Evolutionary conservation across 805 yeast genomes (phyloP), one percentile per base, ranked within the genome.

Genomic region (Huiozyma naganishii): DNA sequence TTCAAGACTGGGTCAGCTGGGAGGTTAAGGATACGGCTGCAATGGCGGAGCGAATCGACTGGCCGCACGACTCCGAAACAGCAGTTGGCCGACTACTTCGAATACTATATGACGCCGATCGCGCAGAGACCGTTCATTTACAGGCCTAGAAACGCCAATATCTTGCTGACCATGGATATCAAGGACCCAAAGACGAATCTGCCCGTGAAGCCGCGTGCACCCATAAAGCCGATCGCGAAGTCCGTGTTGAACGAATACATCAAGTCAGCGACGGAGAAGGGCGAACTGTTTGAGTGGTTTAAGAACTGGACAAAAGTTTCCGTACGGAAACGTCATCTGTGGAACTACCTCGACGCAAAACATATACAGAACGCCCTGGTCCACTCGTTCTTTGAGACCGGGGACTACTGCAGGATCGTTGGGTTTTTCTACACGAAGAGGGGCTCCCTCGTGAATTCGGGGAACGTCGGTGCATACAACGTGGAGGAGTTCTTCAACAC

Each of bases 111-210:
- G 34, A 64, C 70, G 2, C 54, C 58, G 29, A 58, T 52, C 37
- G 45, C 54, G 3, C 41, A 66, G 29, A 66, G 64, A 53, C 68
- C 70, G 6, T 54, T 62, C 39, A 64, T 69, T 27, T 69, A 69
- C 51, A 64, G 71, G 52, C 62, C 65, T 33, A 66, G 59, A 43
- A 68, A 69, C 48, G 61, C 69, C 2, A 58, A 65, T 29, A 61
- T 52, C 40, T 50, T 69, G 36, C 43, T 67, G 34, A 58, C 68
- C 8, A 62, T 67, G 64, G 71, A 67, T 47, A 38, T 67, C 32
- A 66, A 65, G 54, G 69, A 69, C 47, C 62, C 64, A 6, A 55
- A 47, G 2, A 59, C 65, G 0, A 58, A 60, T 38, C 45, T 52
- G 27, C 63, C 64, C 41, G 45, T 67, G 11, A 53, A 54, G 5